phyloP scores from a whole-genome alignment of 177 flowering plant species.

The Vitis hybrid region DNA sequence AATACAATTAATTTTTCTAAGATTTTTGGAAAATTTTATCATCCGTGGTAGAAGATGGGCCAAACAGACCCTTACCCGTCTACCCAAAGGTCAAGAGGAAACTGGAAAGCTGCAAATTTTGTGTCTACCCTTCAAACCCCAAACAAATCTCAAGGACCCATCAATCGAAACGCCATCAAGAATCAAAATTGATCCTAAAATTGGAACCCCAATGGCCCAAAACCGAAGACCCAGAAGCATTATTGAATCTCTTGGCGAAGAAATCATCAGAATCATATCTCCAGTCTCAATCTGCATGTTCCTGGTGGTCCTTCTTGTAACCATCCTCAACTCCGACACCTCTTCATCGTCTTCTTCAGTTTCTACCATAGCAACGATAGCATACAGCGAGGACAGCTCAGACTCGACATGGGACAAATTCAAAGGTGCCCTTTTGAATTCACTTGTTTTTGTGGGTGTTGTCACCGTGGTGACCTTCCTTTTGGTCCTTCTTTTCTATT shows the following conservation, averaged over 20 bases:
- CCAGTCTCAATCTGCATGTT: slow-evolving; percentile 96
- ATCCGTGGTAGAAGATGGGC: no score
- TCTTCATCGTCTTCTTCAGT: slow-evolving; percentile 36
- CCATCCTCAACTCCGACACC: slow-evolving; percentile 43
- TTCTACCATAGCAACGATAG: slow-evolving; percentile 65
- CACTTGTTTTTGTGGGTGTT: slow-evolving; percentile 76
- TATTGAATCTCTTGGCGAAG: slow-evolving; percentile 77
- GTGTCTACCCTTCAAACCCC: no score
- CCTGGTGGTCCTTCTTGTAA: slow-evolving; percentile 75
- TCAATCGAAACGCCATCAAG: background rate
- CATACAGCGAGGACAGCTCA: slow-evolving; percentile 60
- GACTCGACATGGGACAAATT: slow-evolving; percentile 86
- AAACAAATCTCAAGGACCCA: no score
- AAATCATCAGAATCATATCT: slow-evolving; percentile 72
- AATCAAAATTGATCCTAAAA: slow-evolving; percentile 15
- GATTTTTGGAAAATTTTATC: no score
- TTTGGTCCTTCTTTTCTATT: slow-evolving; percentile 84
- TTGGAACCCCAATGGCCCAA: slow-evolving; percentile 42
- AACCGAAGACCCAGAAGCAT: slow-evolving; percentile 46
- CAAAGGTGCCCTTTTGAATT: slow-evolving; percentile 85
- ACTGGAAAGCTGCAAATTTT: no score
- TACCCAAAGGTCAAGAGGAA: no score
- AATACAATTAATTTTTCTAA: no score
- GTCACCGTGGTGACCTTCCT: slow-evolving; percentile 74
- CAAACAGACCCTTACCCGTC: no score